Conservation (phyloP, 2,329 filamentous ascomycete genomes). For the Escovopsis sp. region DNA sequence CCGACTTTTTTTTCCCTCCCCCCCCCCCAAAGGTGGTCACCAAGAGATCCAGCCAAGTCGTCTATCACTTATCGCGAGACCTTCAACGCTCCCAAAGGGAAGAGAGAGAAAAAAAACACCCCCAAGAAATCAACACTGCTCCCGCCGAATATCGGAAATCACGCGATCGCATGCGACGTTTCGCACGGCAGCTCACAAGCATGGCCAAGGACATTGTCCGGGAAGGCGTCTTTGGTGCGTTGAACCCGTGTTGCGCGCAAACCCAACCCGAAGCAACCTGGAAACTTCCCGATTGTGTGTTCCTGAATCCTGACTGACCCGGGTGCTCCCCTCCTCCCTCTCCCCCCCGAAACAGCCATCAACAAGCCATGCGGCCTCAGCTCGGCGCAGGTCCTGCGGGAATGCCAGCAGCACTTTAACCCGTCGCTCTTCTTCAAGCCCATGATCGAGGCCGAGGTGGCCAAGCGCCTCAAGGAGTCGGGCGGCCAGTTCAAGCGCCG, state of each 20-base stretch:
- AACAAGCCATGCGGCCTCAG: slow-evolving; percentile 81
- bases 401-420: slow-evolving; percentile 74
- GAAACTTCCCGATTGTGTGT: not conserved
- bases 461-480: slow-evolving; percentile 39
- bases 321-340: too few species aligned
- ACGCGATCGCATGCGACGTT: slow-evolving; percentile 32
- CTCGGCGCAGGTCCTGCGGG: slow-evolving; percentile 81
- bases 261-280: too few species aligned
- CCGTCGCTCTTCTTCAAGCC: slow-evolving; percentile 66
- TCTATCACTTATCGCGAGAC: slow-evolving; percentile 28
- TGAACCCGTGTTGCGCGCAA: not conserved
- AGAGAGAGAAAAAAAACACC: too few species aligned
- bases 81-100: too few species aligned
- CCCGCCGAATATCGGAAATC: too few species aligned
- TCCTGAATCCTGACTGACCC: slow-evolving; percentile 1
- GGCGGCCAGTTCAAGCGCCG: slow-evolving; percentile 46
- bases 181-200: slow-evolving; percentile 21
- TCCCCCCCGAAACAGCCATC: slow-evolving; percentile 49
- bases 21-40: too few species aligned
- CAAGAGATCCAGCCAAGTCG: slow-evolving; percentile 15
- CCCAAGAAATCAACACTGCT: too few species aligned
- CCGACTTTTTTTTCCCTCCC: too few species aligned
- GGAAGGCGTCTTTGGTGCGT: slow-evolving; percentile 44
- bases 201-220: slow-evolving; percentile 40
- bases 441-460: slow-evolving; percentile 51